These are phyloP conservation scores for Rhizopus delemar DNA, from an alignment of 371 early-diverging fungal species.

Conservation along the genomic window DNA sequence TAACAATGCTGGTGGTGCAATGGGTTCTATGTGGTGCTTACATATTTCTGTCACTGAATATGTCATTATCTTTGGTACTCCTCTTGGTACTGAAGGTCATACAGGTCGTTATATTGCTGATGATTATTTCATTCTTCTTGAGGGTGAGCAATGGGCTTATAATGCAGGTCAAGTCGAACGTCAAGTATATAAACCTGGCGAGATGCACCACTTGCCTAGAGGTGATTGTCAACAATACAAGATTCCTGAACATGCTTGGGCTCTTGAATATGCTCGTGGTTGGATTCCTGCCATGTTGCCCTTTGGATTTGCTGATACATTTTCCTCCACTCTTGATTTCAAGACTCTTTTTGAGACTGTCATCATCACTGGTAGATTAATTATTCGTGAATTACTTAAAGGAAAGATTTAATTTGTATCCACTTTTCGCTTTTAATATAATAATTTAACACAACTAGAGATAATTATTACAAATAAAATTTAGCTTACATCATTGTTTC, in stretches of 20 bases:
- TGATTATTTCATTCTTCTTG: slow-evolving; percentile 60
- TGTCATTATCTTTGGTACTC: slow-evolving; percentile 58
- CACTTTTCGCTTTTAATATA: too few species aligned
- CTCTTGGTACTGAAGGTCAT: slow-evolving; percentile 60
- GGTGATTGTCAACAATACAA: slow-evolving; percentile 55
- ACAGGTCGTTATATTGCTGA: slow-evolving; percentile 54
- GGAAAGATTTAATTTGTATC: slow-evolving; percentile 45
- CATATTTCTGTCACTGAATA: slow-evolving; percentile 58
- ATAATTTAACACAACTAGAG: too few species aligned
- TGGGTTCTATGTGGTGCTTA: slow-evolving; percentile 59
- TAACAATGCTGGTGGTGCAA: slow-evolving; percentile 62
- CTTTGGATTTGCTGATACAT: slow-evolving; percentile 51
- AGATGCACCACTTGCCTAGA: slow-evolving; percentile 54
- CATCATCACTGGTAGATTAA: slow-evolving; percentile 35
- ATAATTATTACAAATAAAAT: neutral
- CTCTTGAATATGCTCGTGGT: slow-evolving; percentile 59
- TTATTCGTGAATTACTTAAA: slow-evolving; percentile 34
- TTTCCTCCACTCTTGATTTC: slow-evolving; percentile 54
- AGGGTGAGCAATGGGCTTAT: slow-evolving; percentile 62
- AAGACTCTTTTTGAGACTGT: slow-evolving; percentile 36
- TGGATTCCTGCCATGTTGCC: slow-evolving; percentile 60
- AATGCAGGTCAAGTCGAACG: slow-evolving; percentile 43
- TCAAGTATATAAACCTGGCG: slow-evolving; percentile 47
- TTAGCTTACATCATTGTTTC: neutral
- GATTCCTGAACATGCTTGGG: slow-evolving; percentile 57